Base-by-base conservation (phyloP, 1,139 yeast genomes). In the Groenewaldozyma sp. region DNA sequence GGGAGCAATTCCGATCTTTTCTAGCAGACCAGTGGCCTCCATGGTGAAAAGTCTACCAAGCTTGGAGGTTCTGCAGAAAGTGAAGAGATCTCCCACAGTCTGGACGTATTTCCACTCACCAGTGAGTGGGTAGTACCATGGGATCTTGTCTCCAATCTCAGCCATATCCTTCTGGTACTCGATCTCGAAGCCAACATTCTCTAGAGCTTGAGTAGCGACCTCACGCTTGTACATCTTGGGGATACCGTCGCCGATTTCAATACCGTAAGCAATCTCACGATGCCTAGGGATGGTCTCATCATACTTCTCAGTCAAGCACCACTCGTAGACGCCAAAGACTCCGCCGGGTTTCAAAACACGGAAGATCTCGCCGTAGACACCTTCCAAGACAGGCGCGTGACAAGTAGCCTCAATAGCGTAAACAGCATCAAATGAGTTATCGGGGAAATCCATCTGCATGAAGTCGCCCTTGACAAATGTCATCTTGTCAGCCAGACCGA, bases 351-450 rank as follows among this genome's bases (percentile, higher is more conserved):
- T 91, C 64, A 91, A 74, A 24, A 86, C 96, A 61, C 87, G 84
- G 75, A 77, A 91, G 59, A 93, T 91, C 70, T 91, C 95, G 43
- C 84, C 72, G 65, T 91, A 91, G 42, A 93, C 98, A 59, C 96
- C 96, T 65, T 87, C 95, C 58, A 93, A 76, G 36, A 78, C 83
- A 45, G 98, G 98, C 21, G 98, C 98, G 60, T 91, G 98, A 45
- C 87, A 95, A 34, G 98, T 91, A 43, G 98, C 98, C 70, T 91
- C 98, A 59, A 91, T 91, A 45, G 98, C 97, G 58, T 91, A 91
- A 34, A 91, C 98, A 36, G 95, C 95, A 64, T 91, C 98, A 59
- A 93, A 91, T 28, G 88, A 64, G 58, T 78, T 82, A 50, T 82
- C 81, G 62, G 79, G 86, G 56, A 93, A 88, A 56, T 91, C 97